Base-by-base conservation (phyloP, 495 filamentous ascomycete species). In the Penicillium antarcticum region DNA sequence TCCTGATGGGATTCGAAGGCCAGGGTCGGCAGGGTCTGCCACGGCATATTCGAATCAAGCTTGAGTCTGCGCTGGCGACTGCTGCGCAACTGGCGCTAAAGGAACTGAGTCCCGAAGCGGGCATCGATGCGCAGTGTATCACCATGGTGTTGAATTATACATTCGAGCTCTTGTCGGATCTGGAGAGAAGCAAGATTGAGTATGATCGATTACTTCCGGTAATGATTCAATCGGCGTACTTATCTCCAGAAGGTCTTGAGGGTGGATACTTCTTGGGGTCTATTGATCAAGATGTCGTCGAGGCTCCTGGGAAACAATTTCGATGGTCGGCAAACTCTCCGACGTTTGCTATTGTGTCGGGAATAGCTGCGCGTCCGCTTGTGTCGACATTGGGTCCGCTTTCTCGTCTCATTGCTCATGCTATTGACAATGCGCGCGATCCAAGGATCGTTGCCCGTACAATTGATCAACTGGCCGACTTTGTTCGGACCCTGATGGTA, bases 1-100 rank as follows among this genome's bases (percentile, higher is more conserved):
- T 97, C 11, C 62, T 97, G 57, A 80, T 92, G 57, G 94, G 91
- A 34, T 88, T 91, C 64, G 86, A 91, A 54, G 77, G 78, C 32
- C 80, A 84, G 54, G 80, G 88, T 41, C 72, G 84, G 53, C 76
- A 75, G 52, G 83, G 82, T 4, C 68, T 94, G 17, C 80, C 84
- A 10, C 66, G 71, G 42, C 62, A 72, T 52, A 77, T 95, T 55
- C 77, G 87, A 44, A 76, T 62, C n/a, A 91, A 81, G 45, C 73
- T 97, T 4, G 90, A 95, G 57, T 72, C 75, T 8, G 90, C 89
- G 9, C 79, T 96, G 14, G 84, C 87, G 23, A 87, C 80, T 24
- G 92, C 92, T 11, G 76, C 83, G 1, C 95, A 95, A 66, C 66
- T 96, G 13, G 84, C 90, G 1, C 61, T 97, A 23, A 77, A 82